Conservation (phyloP, 805 yeast genomes). For the Lipomyces yamanashiensis region DNA sequence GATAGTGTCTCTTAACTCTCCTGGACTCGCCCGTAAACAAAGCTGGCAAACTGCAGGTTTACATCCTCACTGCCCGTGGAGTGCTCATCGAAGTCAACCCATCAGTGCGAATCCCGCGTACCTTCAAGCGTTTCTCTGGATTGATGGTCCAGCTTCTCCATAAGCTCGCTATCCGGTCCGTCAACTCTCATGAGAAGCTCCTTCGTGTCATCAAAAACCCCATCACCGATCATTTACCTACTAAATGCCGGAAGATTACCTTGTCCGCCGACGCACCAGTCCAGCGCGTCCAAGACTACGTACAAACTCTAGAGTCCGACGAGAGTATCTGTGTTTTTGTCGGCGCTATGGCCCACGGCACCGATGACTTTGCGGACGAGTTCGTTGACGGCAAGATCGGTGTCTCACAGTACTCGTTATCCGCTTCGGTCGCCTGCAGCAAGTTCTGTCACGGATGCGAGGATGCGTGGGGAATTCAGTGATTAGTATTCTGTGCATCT, state of each 20-base stretch:
- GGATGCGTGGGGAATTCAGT: conserved; percentile 90
- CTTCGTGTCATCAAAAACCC: conserved; percentile 96
- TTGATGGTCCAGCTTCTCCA: conserved; percentile 96
- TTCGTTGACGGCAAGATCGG: conserved; percentile 96
- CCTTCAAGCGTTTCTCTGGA: conserved; percentile 96
- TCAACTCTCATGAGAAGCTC: conserved; percentile 91
- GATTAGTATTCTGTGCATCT: conserved; percentile 7
- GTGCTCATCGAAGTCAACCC: conserved; percentile 96
- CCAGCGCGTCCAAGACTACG: conserved; percentile 85
- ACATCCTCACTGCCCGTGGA: conserved; percentile 93
- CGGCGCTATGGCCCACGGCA: conserved; percentile 99
- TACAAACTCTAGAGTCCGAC: conserved; percentile 74
- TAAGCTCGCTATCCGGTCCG: conserved; percentile 89
- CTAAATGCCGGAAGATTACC: conserved; percentile 92
- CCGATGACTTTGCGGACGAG: conserved; percentile 96
- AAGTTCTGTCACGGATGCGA: conserved; percentile 99
- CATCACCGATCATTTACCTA: conserved; percentile 93
- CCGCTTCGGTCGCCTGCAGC: conserved; percentile 97
- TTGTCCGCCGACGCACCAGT: conserved; percentile 88
- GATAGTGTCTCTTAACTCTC: conserved; percentile 79
- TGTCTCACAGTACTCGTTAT: conserved; percentile 89
- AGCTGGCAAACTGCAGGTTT: conserved; percentile 95
- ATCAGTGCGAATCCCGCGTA: conserved; percentile 94
- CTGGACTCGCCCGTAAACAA: conserved; percentile 97
- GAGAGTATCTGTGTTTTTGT: conserved; percentile 97